Conservation (phyloP, 1,284 basidiomycete genomes). For the Trametes hirsuta region DNA sequence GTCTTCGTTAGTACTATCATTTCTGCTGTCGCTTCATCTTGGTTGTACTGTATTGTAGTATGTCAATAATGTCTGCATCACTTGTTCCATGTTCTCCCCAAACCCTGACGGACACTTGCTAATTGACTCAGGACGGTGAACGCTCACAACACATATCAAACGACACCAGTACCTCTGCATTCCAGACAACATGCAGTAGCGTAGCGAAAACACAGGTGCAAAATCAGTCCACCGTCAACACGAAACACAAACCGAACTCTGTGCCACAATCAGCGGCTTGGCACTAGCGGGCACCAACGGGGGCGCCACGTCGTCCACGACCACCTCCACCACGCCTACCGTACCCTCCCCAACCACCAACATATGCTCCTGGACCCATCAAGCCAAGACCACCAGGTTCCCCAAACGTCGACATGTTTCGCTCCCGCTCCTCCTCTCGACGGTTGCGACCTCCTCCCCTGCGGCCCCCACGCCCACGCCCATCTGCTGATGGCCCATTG, state of each 20-base stretch:
- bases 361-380: conserved; percentile 66
- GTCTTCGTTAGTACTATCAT: background rate
- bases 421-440: conserved; percentile 77
- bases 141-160: background rate
- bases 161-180: conserved; percentile 2
- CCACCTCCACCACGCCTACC: conserved; percentile 46
- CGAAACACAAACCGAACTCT: background rate
- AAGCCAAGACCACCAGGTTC: conserved; percentile 77
- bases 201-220: conserved; percentile 9
- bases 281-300: conserved; percentile 29
- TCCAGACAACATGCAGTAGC: conserved; percentile 8
- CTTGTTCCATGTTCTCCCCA: too few relatives aligned
- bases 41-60: conserved; percentile 14
- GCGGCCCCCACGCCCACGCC: conserved; percentile 44
- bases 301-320: conserved; percentile 40
- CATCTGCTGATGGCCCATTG: conserved; percentile 33
- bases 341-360: conserved; percentile 56
- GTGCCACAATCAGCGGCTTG: background rate
- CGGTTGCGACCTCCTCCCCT: conserved; percentile 62
- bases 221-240: conserved; percentile 4
- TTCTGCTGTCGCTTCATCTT: background rate
- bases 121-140: too few relatives aligned
- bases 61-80: background rate
- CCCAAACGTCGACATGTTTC: conserved; percentile 81
- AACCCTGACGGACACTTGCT: too few relatives aligned